Conservation (phyloP, 1,139 yeast species). For the Saccharomyces hybrid region DNA sequence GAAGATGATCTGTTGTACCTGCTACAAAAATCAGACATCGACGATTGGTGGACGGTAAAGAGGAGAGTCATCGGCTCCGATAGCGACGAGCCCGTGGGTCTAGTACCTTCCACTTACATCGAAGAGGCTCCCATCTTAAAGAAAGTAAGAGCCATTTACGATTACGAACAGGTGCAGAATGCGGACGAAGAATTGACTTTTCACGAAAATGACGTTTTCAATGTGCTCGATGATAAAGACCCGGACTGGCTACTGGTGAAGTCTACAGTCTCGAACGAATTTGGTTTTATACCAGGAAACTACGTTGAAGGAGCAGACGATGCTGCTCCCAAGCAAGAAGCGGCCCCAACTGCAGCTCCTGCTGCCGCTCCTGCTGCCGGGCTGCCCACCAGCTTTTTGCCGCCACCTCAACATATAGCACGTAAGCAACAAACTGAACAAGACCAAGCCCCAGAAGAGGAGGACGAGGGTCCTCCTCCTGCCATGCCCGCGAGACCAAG, state of each 20-base stretch:
- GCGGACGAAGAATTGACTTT: slow-evolving; percentile 89
- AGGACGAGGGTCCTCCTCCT: slow-evolving; percentile 44
- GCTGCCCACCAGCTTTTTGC: slow-evolving; percentile 30
- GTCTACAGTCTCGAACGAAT: slow-evolving; percentile 39
- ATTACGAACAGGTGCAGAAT: slow-evolving; percentile 66
- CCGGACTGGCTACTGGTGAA: slow-evolving; percentile 92
- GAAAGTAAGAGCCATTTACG: slow-evolving; percentile 68
- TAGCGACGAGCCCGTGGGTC: slow-evolving; percentile 85
- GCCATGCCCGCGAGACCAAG: slow-evolving; percentile 52
- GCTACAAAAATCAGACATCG: slow-evolving; percentile 77
- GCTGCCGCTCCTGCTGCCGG: slow-evolving; percentile 26
- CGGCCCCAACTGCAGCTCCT: background rate
- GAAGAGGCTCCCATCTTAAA: slow-evolving; percentile 53
- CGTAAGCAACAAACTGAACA: slow-evolving; percentile 4
- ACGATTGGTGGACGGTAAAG: slow-evolving; percentile 99
- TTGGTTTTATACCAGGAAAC: slow-evolving; percentile 92
- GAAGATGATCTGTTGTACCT: slow-evolving; percentile 78
- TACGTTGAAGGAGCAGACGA: slow-evolving; percentile 51
- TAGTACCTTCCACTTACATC: slow-evolving; percentile 88
- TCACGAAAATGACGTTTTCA: slow-evolving; percentile 63
- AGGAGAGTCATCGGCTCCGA: slow-evolving; percentile 83
- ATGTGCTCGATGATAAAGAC: slow-evolving; percentile 76
- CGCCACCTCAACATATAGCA: slow-evolving; percentile 37
- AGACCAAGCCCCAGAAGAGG: slow-evolving; percentile 12
- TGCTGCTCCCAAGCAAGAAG: slow-evolving; percentile 20